Evolutionary conservation across 108 stramenopile species (phyloP).

Genomic region (Skeletonema grethae): DNA sequence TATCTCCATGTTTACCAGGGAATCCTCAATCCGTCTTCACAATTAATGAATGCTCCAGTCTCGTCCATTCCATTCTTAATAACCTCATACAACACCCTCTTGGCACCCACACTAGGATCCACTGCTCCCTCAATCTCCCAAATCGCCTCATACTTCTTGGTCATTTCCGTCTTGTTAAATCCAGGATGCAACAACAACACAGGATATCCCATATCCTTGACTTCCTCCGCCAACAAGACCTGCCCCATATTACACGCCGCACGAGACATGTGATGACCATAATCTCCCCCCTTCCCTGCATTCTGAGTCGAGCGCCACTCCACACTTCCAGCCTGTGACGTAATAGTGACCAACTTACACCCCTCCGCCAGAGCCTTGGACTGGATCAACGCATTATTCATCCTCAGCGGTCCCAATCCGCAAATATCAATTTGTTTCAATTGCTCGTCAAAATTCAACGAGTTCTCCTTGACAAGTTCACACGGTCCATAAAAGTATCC

Average conservation of each 20-base stretch:
- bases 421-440: slow-evolving; percentile 90
- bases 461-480: slow-evolving; percentile 70
- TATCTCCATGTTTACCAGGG: slow-evolving; percentile 67
- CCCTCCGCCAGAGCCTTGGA: slow-evolving; percentile 67
- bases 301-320: slow-evolving; percentile 86
- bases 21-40: slow-evolving; percentile 83
- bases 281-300: slow-evolving; percentile 77
- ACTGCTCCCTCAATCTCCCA: slow-evolving; percentile 92
- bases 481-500: slow-evolving; percentile 87
- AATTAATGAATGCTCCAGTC: slow-evolving; percentile 85
- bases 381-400: slow-evolving; percentile 73
- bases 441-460: slow-evolving; percentile 87
- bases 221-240: slow-evolving; percentile 80
- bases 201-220: slow-evolving; percentile 74
- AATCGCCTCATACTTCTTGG: slow-evolving; percentile 86
- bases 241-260: slow-evolving; percentile 91
- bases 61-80: slow-evolving; percentile 63
- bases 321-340: slow-evolving; percentile 88
- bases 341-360: slow-evolving; percentile 83
- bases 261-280: slow-evolving; percentile 94
- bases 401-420: slow-evolving; percentile 86
- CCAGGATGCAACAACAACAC: slow-evolving; percentile 89
- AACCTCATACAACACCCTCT: slow-evolving; percentile 83
- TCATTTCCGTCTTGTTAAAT: slow-evolving; percentile 93
- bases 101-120: slow-evolving; percentile 73